Base-by-base conservation (phyloP, 345 rosid species). In the Geranium brycei region DNA sequence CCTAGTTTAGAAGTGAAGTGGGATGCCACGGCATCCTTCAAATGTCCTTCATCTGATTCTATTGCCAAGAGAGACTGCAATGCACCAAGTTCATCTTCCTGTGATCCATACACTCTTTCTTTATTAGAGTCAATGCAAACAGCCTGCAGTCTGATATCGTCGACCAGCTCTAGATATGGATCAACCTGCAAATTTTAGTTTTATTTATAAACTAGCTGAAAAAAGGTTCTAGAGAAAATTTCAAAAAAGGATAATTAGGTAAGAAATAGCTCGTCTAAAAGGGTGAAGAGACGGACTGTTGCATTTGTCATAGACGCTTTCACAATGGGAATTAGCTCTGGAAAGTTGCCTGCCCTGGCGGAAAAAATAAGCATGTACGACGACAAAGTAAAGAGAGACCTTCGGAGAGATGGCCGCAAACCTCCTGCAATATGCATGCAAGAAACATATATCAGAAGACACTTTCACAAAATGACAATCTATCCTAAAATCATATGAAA, bases 331-430 rank as follows among this genome's bases (percentile, higher is more conserved):
- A 89, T 84, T 71, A 92, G 68, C 76, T 84, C 91, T 19, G 68
- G 79, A 62, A 92, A 72, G 79, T 73, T 75, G 73, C 89, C 89
- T 40, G 89, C 87, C 82, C 79, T 81, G 60, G 98, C 95, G 57
- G 88, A 77, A 63, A 89, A 87, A 66, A 92, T 81, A 69, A 92
- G 92, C 91, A 92, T 80, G 85, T 74, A 87, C 10, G 95, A 83
- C 56, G 98, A 85, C 79, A 92, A 77, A 31, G 96, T 89, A 76
- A 80, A 89, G 72, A 87, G 82, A 15, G 95, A 89, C 79, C 95
- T 84, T 78, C 91, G 79, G 60, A 80, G 87, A 67, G 95, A 86
- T 40, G 85, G 84, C 72, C 73, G 95, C 75, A 82, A 62, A 71
- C 87, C 85, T 61, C 85, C 95, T 92, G 77, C 77, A 80, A 63